A percentile compares a stretch with the other conserved stretches of the same genome.
phyloP scores from a whole-genome alignment of 129 eudicot species.

The Tagetes patula region DNA sequence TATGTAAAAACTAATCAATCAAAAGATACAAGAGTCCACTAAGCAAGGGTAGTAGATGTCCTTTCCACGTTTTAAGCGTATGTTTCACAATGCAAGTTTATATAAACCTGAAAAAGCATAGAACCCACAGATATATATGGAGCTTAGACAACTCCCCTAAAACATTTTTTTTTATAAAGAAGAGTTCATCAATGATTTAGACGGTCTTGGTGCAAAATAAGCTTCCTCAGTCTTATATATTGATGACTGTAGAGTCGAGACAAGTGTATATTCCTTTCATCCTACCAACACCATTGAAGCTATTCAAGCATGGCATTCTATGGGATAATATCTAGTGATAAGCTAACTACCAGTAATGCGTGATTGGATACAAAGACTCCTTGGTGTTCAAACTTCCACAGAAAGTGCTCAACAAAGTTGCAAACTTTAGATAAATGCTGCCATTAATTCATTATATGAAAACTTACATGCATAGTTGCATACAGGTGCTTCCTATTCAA shows the following conservation, averaged over 20 bases:
- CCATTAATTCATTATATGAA: background rate
- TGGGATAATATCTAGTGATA: background rate
- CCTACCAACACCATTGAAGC: background rate
- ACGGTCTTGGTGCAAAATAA: background rate
- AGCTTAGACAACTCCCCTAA: background rate
- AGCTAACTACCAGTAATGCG: background rate
- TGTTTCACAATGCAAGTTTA: background rate
- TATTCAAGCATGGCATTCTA: background rate
- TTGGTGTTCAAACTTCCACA: background rate
- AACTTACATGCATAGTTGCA: background rate
- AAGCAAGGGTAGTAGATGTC: background rate
- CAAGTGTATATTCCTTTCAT: background rate
- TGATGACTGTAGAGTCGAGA: background rate
- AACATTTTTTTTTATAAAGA: background rate
- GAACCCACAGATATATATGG: background rate
- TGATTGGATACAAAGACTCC: background rate
- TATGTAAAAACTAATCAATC: background rate
- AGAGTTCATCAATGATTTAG: background rate
- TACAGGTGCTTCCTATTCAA: background rate
- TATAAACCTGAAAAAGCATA: background rate
- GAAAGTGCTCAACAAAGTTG: background rate
- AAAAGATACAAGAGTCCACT: background rate
- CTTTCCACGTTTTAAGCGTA: background rate
- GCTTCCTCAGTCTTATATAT: background rate
- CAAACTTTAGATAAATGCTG: background rate